Evolutionary conservation across 2,329 filamentous ascomycete genomes (phyloP), one percentile per base, ranked within the genome.

Genomic region (Fusarium annulatum): DNA sequence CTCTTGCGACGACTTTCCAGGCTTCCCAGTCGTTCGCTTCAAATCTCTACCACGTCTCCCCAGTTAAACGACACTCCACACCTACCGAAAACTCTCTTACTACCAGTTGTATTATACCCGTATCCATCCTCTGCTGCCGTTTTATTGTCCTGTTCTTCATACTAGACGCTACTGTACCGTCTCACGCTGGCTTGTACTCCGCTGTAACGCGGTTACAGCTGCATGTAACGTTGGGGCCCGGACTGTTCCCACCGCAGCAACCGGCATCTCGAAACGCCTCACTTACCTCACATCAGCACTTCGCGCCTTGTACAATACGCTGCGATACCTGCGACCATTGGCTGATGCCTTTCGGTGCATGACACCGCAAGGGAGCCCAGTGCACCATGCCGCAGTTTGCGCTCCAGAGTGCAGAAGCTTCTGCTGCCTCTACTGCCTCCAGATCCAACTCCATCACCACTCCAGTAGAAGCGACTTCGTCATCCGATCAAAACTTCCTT

Each of bases 341-440:
- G 76, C 67, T 73, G 73, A 76, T 78, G 75, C 69, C 75, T 78
- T 77, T 69, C 56, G 67, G 67, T 75, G 76, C 74, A 76, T 77
- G 74, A 77, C 52, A 68, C 67, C 69, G 83, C 83, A 82, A 69
- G 66, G 67, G 64, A 65, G 66, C 60, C 66, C 46, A 69, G 84
- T 80, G 81, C 81, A 85, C 82, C 84, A 87, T 88, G 86, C 86
- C 86, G 82, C 86, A 88, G 82, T 84, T 85, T 84, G 83, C 83
- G 80, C 82, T 83, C 82, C 85, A 84, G 80, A 81, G 81, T 80
- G 82, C 82, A 78, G 81, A 85, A 78, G 82, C 80, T 80, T 71
- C 74, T 67, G 64, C 65, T 69, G 69, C 74, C 43, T 71, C 74
- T 56, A 55, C 64, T 45, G 64, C 65, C 41, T 43, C 72, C 57